Conservation (phyloP, 2,329 filamentous ascomycete genomes). For the Phoma sp. region DNA sequence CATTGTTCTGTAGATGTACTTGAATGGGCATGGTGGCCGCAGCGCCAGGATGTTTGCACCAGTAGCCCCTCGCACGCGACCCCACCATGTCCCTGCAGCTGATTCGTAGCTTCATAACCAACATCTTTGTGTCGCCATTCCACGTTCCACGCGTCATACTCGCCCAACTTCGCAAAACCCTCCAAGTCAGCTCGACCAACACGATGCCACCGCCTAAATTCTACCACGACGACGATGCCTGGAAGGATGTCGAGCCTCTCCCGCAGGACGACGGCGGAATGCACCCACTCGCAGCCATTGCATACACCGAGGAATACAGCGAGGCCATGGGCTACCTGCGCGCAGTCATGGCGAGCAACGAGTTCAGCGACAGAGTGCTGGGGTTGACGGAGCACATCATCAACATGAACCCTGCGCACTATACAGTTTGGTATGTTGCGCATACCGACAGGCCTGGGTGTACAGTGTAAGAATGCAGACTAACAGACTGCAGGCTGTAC, state of each 20-base stretch:
- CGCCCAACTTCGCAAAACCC: neutral
- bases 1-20: slow-evolving; percentile 15
- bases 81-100: slow-evolving; percentile 19
- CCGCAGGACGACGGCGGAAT: slow-evolving; percentile 78
- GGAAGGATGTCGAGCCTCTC: slow-evolving; percentile 85
- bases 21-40: slow-evolving; percentile 12
- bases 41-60: slow-evolving; percentile 4
- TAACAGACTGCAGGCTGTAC: slow-evolving; percentile 69
- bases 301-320: slow-evolving; percentile 86
- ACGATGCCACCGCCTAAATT: slow-evolving; percentile 31
- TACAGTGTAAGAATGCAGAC: neutral
- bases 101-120: slow-evolving; percentile 17
- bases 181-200: neutral
- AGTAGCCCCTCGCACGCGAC: slow-evolving; percentile 9
- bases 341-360: slow-evolving; percentile 88
- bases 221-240: slow-evolving; percentile 73
- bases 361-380: slow-evolving; percentile 79
- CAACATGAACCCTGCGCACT: slow-evolving; percentile 91
- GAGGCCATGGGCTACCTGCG: slow-evolving; percentile 94
- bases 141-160: slow-evolving; percentile 8
- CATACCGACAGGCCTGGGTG: neutral
- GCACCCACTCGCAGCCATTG: slow-evolving; percentile 85
- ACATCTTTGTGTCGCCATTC: slow-evolving; percentile 6
- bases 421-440: slow-evolving; percentile 81
- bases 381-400: slow-evolving; percentile 89